Percentiles rank a stretch among this genome's conserved stretches.
These are phyloP conservation scores for Penicilliopsis zonata DNA, from an alignment of 495 filamentous ascomycete genomes.

Conservation along the genomic window DNA sequence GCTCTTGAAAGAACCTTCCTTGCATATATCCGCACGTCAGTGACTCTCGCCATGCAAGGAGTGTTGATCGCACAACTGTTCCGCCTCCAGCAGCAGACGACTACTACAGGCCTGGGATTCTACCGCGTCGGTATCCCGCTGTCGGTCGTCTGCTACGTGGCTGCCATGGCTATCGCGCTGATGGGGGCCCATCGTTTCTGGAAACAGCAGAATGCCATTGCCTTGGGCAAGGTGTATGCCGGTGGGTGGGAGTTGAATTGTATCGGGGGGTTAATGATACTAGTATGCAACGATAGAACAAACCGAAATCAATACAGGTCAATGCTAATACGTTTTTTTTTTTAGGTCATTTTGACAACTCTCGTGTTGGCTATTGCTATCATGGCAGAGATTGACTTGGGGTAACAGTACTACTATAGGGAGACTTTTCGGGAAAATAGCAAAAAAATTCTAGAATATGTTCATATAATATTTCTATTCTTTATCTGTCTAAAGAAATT, in stretches of 20 bases:
- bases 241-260: conserved; percentile 59
- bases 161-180: conserved; percentile 42
- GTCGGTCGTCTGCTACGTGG: conserved; percentile 41
- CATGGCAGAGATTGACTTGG: conserved; percentile 14
- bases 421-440: no score
- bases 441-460: no score
- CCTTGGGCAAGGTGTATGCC: conserved; percentile 48
- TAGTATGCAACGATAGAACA: conserved; percentile 24
- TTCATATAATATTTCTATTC: no score
- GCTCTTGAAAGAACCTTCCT: conserved; percentile 74
- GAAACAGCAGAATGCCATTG: conserved; percentile 56
- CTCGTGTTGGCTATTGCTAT: conserved; percentile 20
- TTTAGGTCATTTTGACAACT: conserved; percentile 15
- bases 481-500: no score
- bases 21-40: conserved; percentile 62
- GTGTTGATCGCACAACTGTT: conserved; percentile 59
- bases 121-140: conserved; percentile 55
- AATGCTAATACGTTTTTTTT: conserved; percentile 1
- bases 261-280: conserved; percentile 34
- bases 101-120: conserved; percentile 38
- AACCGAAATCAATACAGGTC: background rate
- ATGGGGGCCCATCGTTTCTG: conserved; percentile 56
- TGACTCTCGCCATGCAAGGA: conserved; percentile 54
- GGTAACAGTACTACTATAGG: no score
- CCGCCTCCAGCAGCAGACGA: conserved; percentile 43